phyloP scores from a whole-genome alignment of 2,329 filamentous ascomycete genomes.

The Chaetomiaceae sp. region DNA sequence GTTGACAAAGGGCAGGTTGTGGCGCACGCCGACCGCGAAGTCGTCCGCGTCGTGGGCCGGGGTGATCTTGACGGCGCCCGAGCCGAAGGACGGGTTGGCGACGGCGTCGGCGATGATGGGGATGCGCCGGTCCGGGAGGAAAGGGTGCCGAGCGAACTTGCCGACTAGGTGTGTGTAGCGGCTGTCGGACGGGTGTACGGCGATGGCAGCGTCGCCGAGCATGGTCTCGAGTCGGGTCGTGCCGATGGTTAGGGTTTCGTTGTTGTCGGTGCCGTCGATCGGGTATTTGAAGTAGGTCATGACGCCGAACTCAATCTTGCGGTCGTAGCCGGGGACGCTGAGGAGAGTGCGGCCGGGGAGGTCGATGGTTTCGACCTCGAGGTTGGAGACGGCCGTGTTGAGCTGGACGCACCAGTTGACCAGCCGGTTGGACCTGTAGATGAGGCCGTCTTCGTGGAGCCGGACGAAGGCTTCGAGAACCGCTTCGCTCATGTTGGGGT shows the following conservation, averaged over 20 bases:
- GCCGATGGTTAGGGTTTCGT: conserved; percentile 81
- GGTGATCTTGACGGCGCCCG: conserved; percentile 93
- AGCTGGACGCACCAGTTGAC: conserved; percentile 94
- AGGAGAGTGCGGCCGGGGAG: conserved; percentile 77
- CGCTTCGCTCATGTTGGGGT: conserved; percentile 73
- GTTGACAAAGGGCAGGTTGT: conserved; percentile 86
- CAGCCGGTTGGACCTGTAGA: conserved; percentile 86
- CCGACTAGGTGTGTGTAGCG: conserved; percentile 85
- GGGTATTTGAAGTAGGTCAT: conserved; percentile 87
- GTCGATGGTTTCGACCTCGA: conserved; percentile 91
- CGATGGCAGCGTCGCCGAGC: conserved; percentile 89
- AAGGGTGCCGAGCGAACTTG: conserved; percentile 80
- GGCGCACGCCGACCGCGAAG: conserved; percentile 75
- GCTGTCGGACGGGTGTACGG: conserved; percentile 80
- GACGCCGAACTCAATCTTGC: conserved; percentile 94
- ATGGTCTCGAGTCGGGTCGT: conserved; percentile 87
- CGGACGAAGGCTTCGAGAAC: conserved; percentile 84
- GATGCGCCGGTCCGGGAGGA: conserved; percentile 69
- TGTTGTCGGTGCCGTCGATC: conserved; percentile 71
- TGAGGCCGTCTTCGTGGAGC: conserved; percentile 85
- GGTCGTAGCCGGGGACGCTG: conserved; percentile 90
- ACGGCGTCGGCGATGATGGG: conserved; percentile 84
- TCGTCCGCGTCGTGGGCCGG: conserved; percentile 95
- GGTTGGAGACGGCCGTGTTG: conserved; percentile 82
- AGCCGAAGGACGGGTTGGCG: conserved; percentile 90